A percentile compares a stretch with the other conserved stretches of the same genome.
phyloP scores from a whole-genome alignment of 345 rosid genomes.

The Citrus sinensis region DVS_A1.0 CM039167.1:2853501-2854000 shows the following conservation, averaged over 20 bases:
- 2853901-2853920: slow-evolving; percentile 71
- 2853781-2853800: slow-evolving; percentile 82
- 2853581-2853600: slow-evolving; percentile 82
- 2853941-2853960: slow-evolving; percentile 64
- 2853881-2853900: slow-evolving; percentile 54
- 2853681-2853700: slow-evolving; percentile 60
- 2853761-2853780: slow-evolving; percentile 18
- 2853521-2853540: slow-evolving; percentile 60
- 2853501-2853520: slow-evolving; percentile 44
- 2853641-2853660: slow-evolving; percentile 59
- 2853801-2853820: slow-evolving; percentile 68
- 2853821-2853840: slow-evolving; percentile 62
- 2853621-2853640: slow-evolving; percentile 50
- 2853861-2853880: slow-evolving; percentile 59
- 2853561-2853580: slow-evolving; percentile 80
- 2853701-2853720: slow-evolving; percentile 33
- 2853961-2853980: slow-evolving; percentile 69
- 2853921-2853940: slow-evolving; percentile 64
- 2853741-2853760: slow-evolving; percentile 50
- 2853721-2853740: slow-evolving; percentile 41
- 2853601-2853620: slow-evolving; percentile 53
- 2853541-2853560: slow-evolving; percentile 57
- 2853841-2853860: slow-evolving; percentile 62
- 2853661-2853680: slow-evolving; percentile 54
- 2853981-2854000: slow-evolving; percentile 75